Base-by-base conservation (phyloP, 306 rosid genomes). In the Rubus idaeus region DNA sequence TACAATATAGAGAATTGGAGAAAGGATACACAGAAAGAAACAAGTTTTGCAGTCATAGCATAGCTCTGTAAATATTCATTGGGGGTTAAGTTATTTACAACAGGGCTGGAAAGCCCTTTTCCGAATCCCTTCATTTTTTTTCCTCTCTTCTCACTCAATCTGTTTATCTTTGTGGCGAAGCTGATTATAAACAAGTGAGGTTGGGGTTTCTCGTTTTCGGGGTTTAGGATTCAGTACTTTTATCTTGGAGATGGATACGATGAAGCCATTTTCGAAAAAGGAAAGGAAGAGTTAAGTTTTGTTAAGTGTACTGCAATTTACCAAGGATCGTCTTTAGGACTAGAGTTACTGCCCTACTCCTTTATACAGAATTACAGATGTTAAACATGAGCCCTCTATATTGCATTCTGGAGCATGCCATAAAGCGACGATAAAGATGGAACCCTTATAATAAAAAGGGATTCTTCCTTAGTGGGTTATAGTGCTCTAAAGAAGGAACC, bases 31-130 rank as follows among this genome's bases (percentile, higher is more conserved):
- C 13, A 41, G 75, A 13, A 6, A 58, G 35, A 71, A 86, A 80
- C 79, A 82, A 81, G 85, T 87, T 87, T 82, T 84, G 84, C 23
- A 75, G 83, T 68, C 79, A 66, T 80, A 75, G 78, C 73, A 21
- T 72, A 65, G 71, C 67, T 42, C 53, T 88, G 91, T 90, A 87
- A 75, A 88, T 88, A 86, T 18, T 23, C 67, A 57, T 75, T 69
- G 46, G 79, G 83, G 79, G 64, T 37, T 60, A 46, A 44, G 46
- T 73, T 50, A 50, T 8, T 47, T 23, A 70, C 13, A 53, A 39
- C 40, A 70, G 65, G 76, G 83, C 39, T 39, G 76, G 75, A 62
- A 18, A 42, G 72, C 51, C 81, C 83, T 72, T 68, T 51, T 51
- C 71, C 66, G 3, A 76, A 79, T 67, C 68, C 52, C 41, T 84